phyloP scores from a whole-genome alignment of 495 filamentous ascomycete species.

The Podospora sp. region DNA sequence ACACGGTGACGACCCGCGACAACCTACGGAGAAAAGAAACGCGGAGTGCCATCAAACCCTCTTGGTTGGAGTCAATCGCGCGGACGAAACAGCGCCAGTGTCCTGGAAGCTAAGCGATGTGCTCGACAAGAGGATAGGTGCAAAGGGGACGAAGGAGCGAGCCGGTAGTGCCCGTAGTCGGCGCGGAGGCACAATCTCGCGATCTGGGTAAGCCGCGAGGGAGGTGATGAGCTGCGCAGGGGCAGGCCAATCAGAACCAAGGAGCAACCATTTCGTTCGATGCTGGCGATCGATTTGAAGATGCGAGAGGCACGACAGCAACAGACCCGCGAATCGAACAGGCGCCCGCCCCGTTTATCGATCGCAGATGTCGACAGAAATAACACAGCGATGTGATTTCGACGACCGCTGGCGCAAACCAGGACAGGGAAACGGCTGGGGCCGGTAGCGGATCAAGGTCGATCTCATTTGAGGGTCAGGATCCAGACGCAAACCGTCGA shows the following conservation, averaged over 20 bases:
- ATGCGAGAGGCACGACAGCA: slow-evolving; percentile 3
- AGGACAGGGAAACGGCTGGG: neutral
- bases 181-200: neutral
- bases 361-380: slow-evolving; percentile 6
- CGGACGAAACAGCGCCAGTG: neutral
- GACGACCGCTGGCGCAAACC: neutral
- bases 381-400: neutral
- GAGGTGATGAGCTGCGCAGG: neutral
- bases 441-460: slow-evolving; percentile 3
- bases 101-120: neutral
- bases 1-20: slow-evolving; percentile 7
- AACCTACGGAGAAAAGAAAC: slow-evolving; percentile 4
- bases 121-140: neutral
- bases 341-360: neutral
- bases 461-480: slow-evolving; percentile 6
- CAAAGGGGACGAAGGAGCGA: slow-evolving; percentile 2
- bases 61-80: neutral
- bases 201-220: neutral
- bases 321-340: neutral
- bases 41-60: neutral
- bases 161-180: slow-evolving; percentile 2
- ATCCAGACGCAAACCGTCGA: neutral
- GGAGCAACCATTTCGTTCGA: neutral
- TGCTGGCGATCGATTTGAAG: slow-evolving; percentile 4
- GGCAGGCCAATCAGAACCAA: slow-evolving; percentile 3